phyloP scores from a whole-genome alignment of 768 basidiomycete species.

The Pleurotus eryngii region DNA sequence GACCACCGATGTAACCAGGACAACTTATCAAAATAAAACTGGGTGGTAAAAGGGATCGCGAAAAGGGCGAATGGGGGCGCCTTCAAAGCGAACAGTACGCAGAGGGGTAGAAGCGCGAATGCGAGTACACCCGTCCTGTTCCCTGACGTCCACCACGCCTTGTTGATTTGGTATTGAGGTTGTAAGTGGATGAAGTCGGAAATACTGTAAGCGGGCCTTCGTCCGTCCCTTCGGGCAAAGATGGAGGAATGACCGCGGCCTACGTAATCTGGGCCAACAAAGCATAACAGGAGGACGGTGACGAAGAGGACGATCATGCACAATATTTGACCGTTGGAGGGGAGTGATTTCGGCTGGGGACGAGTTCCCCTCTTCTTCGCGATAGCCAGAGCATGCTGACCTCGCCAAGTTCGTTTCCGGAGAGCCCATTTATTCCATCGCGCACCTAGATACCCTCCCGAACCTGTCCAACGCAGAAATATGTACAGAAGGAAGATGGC shows the following conservation, averaged over 20 bases:
- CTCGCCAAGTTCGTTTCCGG: constrained; percentile 56
- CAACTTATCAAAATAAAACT: constrained; percentile 75
- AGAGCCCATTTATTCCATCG: constrained; percentile 58
- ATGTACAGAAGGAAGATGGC: constrained; percentile 37
- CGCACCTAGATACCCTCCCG: constrained; percentile 41
- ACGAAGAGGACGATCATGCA: constrained; percentile 41
- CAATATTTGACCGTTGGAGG: constrained; percentile 64
- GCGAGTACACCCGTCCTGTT: constrained; percentile 65
- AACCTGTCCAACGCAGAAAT: constrained; percentile 39
- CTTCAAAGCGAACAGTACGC: constrained; percentile 68
- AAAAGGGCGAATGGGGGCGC: constrained; percentile 70
- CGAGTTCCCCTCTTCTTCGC: constrained; percentile 26
- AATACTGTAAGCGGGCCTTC: constrained; percentile 18
- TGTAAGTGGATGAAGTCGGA: constrained; percentile 33
- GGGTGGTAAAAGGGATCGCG: constrained; percentile 55
- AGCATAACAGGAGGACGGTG: constrained; percentile 41
- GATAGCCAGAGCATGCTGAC: constrained; percentile 29
- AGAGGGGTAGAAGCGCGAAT: constrained; percentile 70
- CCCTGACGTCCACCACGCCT: constrained; percentile 72
- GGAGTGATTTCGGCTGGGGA: constrained; percentile 45
- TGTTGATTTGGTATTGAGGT: constrained; percentile 59
- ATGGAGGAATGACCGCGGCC: constrained; percentile 39
- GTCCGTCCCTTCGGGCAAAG: constrained; percentile 10
- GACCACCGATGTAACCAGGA: constrained; percentile 69
- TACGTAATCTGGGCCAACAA: constrained; percentile 73